Conservation (phyloP, 768 basidiomycete species). For the Suillus paluster region DNA sequence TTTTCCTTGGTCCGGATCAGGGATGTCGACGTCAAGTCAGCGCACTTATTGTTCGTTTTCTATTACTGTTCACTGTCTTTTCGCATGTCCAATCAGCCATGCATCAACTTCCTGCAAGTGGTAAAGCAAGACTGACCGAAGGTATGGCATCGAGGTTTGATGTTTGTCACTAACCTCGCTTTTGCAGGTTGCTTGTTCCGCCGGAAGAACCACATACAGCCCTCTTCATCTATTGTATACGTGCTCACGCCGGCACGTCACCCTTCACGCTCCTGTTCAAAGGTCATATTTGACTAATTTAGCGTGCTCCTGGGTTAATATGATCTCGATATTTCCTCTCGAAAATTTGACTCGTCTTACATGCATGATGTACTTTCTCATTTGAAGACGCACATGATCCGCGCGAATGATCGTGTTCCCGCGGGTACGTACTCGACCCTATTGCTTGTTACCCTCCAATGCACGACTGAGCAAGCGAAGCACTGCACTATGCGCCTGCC, state of each 20-base stretch:
- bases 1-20: background rate
- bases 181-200: slow-evolving; percentile 92
- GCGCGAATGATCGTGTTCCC: background rate
- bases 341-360: background rate
- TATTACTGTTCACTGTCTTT: too few species aligned
- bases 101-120: too few species aligned
- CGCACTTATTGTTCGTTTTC: too few species aligned
- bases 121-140: slow-evolving; percentile 97
- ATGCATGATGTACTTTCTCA: slow-evolving; percentile 10
- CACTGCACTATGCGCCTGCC: too few species aligned
- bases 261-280: background rate
- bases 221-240: too few species aligned
- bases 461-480: too few species aligned
- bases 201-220: slow-evolving; percentile 36
- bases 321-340: slow-evolving; percentile 84
- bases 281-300: background rate
- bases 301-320: slow-evolving; percentile 43
- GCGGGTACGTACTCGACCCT: too few species aligned
- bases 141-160: slow-evolving; percentile 54
- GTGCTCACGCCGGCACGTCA: too few species aligned
- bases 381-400: background rate
- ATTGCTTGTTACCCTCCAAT: too few species aligned
- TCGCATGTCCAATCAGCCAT: too few species aligned
- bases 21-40: too few species aligned
- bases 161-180: slow-evolving; percentile 15